These are phyloP conservation scores for Aspergillus unguis DNA, from an alignment of 2,329 filamentous ascomycete genomes.

Conservation along the genomic window DNA sequence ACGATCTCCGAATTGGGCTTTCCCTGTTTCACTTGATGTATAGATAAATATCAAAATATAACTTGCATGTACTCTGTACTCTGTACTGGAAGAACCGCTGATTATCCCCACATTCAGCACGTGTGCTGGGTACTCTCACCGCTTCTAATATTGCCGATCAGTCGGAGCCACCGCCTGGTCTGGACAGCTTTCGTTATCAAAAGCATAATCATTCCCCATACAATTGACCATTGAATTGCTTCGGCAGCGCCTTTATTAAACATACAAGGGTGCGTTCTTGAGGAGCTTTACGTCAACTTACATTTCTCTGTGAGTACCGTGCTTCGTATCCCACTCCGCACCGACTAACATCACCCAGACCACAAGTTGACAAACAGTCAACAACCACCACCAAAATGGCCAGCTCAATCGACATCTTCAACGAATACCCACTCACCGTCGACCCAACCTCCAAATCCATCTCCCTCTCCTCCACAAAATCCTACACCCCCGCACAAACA, in stretches of 20 bases:
- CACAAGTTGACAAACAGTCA: not conserved
- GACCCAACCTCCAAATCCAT: conserved; percentile 80
- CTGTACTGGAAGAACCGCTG: too few species aligned
- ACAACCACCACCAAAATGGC: conserved; percentile 22
- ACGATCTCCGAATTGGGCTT: conserved; percentile 12
- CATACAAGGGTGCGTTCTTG: not conserved
- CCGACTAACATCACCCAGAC: not conserved
- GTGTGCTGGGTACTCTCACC: conserved; percentile 16
- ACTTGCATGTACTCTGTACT: not conserved
- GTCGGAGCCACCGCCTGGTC: conserved; percentile 7
- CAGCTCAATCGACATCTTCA: conserved; percentile 55
- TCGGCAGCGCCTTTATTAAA: not conserved
- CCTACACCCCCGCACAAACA: conserved; percentile 42
- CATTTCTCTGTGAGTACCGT: not conserved
- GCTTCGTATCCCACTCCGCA: not conserved
- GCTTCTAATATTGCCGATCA: conserved; percentile 13
- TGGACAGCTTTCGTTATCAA: conserved; percentile 24
- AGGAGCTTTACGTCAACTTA: not conserved
- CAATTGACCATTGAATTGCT: not conserved
- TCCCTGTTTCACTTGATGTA: conserved; percentile 5
- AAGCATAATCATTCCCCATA: not conserved
- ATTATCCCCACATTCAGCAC: too few species aligned
- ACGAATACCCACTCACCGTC: conserved; percentile 74
- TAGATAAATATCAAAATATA: conserved; percentile 6
- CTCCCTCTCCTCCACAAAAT: conserved; percentile 47